A percentile compares a stretch with the other conserved stretches of the same genome.
phyloP scores from a whole-genome alignment of 2,329 filamentous ascomycete genomes.

The Stachybotrys elegans region DNA sequence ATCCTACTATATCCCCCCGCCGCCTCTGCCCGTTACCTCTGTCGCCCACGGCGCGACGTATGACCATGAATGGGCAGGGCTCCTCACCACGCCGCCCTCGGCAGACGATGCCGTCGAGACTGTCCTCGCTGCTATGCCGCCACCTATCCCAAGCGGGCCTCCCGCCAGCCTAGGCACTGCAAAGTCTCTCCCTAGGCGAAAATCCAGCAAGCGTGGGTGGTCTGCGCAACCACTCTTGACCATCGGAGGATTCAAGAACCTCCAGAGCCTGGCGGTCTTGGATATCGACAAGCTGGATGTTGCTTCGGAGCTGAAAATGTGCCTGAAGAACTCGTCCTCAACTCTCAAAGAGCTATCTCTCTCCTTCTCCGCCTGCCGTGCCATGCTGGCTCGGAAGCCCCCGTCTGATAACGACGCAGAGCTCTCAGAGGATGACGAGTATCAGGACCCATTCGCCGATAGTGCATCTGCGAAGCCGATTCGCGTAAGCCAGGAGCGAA shows the following conservation, averaged over 20 bases:
- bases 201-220: constrained; percentile 23
- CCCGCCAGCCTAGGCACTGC: constrained; percentile 25
- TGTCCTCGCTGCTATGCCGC: constrained; percentile 4
- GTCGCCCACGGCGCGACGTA: constrained; percentile 26
- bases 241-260: constrained; percentile 50
- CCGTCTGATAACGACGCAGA: constrained; percentile 35
- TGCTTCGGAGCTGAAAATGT: constrained; percentile 49
- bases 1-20: constrained; percentile 48
- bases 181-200: constrained; percentile 30
- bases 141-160: constrained; percentile 14
- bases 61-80: constrained; percentile 20
- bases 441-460: no score
- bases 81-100: constrained; percentile 17
- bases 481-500: constrained; percentile 48
- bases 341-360: constrained; percentile 51
- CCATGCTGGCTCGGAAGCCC: constrained; percentile 32
- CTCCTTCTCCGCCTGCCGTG: constrained; percentile 52
- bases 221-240: constrained; percentile 41
- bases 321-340: constrained; percentile 48
- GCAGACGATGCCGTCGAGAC: constrained; percentile 5
- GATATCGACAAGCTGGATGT: constrained; percentile 57
- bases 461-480: constrained; percentile 39
- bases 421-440: constrained; percentile 50
- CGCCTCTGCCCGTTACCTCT: constrained; percentile 35
- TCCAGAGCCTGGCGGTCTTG: constrained; percentile 49